Evolutionary conservation across 345 rosid species (phyloP), one percentile per base, ranked within the genome.

Genomic region (Lumnitzera racemosa): DNA sequence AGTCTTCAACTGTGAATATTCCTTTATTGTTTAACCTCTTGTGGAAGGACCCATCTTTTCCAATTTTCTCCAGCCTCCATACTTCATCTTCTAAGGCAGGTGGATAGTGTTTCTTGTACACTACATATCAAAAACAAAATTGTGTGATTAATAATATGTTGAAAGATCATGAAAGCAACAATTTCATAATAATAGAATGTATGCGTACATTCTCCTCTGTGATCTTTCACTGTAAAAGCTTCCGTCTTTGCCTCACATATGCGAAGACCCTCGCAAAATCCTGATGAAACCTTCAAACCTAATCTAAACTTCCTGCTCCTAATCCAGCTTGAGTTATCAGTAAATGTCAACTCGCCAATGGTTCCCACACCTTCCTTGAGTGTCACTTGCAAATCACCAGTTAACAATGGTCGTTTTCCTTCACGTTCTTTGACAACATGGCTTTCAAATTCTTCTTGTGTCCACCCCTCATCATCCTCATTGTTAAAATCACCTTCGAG

Each of bases 301-400:
- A 94, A 87, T 75, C 99, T 81, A 72, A 94, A 94, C 76, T 94
- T 90, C 63, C 99, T 74, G 75, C 99, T 94, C 61, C 96, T 81
- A 66, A 94, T 94, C 99, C 99, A 94, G 68, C 99, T 94, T 23
- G 99, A 94, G 70, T 94, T 94, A 78, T 94, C 99, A 0, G 99
- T 90, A 68, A 94, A 94, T 66, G 81, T 85, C 49, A 94, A 77
- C 6, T 90, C 99, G 2, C 97, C 96, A 11, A 94, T 70, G 15
- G 96, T 86, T 64, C 99, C 99, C 47, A 94, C 95, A 36, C 99
- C 99, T 77, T 94, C 99, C 76, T 94, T 94, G 62, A 94, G 96
- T 46, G 84, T 79, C 49, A 90, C 89, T 71, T 72, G 85, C 85
- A 94, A 65, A 2, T 94, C 99, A 46, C 99, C 99, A 15, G 81